Evolutionary conservation across 1,284 basidiomycete genomes (phyloP).

Genomic region (Apiotrichum veenhuisii): DNA sequence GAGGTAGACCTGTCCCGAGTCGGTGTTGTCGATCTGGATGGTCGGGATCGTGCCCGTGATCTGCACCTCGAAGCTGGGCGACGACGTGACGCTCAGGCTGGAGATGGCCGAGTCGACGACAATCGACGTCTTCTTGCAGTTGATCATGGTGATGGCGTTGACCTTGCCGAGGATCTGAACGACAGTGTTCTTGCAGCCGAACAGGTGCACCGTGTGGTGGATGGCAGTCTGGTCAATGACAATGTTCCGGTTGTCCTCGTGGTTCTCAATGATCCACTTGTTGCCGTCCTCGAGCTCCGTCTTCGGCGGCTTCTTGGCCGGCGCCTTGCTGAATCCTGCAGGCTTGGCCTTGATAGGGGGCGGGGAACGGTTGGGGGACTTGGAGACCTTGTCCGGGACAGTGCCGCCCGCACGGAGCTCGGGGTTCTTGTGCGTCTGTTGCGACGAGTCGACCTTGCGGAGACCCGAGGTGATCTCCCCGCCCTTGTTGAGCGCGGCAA

Average conservation of each 20-base stretch:
- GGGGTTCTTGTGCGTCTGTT: constrained; percentile 99
- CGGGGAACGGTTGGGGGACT: constrained; percentile 16
- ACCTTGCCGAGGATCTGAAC: constrained; percentile 89
- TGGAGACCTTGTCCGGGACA: constrained; percentile 57
- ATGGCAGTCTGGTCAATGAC: constrained; percentile 75
- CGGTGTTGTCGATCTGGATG: constrained; percentile 88
- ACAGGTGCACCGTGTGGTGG: constrained; percentile 84
- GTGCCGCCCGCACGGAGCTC: constrained; percentile 64
- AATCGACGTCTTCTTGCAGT: constrained; percentile 83
- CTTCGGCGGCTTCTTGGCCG: constrained; percentile 87
- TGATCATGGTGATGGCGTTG: constrained; percentile 88
- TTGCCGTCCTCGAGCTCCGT: constrained; percentile 78
- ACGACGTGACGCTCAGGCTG: constrained; percentile 78
- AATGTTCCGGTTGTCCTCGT: constrained; percentile 76
- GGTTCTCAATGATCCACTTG: constrained; percentile 93
- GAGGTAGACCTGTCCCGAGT: constrained; percentile 92
- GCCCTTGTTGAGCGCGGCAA: constrained; percentile 86
- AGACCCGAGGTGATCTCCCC: constrained; percentile 84
- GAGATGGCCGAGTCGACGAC: constrained; percentile 90
- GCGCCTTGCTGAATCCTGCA: constrained; percentile 56
- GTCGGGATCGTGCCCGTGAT: constrained; percentile 87
- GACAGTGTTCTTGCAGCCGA: constrained; percentile 84
- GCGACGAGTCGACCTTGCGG: constrained; percentile 88
- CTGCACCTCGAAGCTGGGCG: constrained; percentile 89
- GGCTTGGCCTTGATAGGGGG: constrained; percentile 63